Evolutionary conservation across 2,329 filamentous ascomycete genomes (phyloP).

Genomic region (Claviceps pusilla): DNA sequence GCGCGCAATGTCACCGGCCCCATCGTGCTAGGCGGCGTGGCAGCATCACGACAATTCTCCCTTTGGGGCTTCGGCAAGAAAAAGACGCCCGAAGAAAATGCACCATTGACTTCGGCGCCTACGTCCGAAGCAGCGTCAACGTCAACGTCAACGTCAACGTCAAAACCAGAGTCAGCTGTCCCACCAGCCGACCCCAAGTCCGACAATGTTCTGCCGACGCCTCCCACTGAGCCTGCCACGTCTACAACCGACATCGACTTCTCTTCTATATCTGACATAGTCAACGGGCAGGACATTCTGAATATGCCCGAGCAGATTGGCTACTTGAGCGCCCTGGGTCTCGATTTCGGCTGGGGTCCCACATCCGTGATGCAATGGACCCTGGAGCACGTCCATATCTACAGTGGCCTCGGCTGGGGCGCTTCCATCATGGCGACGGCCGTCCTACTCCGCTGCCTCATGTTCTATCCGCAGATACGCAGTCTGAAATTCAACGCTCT

Average conservation of each 20-base stretch:
- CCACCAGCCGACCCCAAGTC: conserved; percentile 3
- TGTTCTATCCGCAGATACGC: conserved; percentile 46
- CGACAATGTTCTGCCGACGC: conserved; percentile 6
- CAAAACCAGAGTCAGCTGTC: conserved; percentile 3
- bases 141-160: too few species aligned
- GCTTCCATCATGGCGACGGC: conserved; percentile 53
- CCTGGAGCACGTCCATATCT: conserved; percentile 73
- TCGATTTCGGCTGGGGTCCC: conserved; percentile 77
- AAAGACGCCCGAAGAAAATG: conserved; percentile 7
- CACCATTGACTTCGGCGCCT: conserved; percentile 5
- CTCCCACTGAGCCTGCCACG: conserved; percentile 11
- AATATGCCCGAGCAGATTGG: conserved; percentile 62
- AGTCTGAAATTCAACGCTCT: conserved; percentile 31
- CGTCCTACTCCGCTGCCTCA: conserved; percentile 44
- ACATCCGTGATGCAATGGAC: conserved; percentile 58
- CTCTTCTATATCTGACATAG: conserved; percentile 19
- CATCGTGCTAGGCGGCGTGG: conserved; percentile 16
- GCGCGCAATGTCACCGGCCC: conserved; percentile 12
- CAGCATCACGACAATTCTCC: conserved; percentile 18
- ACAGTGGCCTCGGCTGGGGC: conserved; percentile 67
- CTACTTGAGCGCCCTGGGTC: conserved; percentile 65
- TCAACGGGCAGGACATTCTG: conserved; percentile 30
- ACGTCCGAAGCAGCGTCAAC: conserved; percentile 8
- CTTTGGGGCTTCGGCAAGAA: conserved; percentile 22
- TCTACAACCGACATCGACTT: conserved; percentile 20